A percentile compares a stretch with the other conserved stretches of the same genome.
phyloP scores from a whole-genome alignment of 225 moss, liverwort and hornwort species.

The Climacium dendroides region DNA sequence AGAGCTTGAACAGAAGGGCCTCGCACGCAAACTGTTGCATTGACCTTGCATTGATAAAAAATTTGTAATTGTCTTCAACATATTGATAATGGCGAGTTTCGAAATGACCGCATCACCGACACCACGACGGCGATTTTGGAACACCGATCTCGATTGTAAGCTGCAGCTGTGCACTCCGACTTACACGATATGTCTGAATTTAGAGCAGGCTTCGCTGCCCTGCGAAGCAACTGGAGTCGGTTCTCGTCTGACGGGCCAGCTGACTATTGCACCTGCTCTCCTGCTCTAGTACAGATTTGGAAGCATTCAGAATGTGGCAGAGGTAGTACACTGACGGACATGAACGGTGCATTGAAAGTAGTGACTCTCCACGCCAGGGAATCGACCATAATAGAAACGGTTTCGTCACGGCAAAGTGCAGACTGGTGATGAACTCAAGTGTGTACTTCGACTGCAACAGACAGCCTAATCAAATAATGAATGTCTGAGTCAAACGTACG shows the following conservation, averaged over 20 bases:
- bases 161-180: neutral
- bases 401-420: neutral
- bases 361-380: neutral
- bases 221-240: neutral
- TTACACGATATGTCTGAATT: neutral
- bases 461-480: neutral
- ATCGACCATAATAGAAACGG: neutral
- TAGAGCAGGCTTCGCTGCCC: neutral
- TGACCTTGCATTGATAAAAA: neutral
- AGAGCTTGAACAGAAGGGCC: neutral
- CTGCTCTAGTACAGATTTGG: neutral
- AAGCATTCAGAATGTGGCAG: neutral
- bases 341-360: neutral
- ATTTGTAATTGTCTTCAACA: neutral
- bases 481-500: neutral
- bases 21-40: neutral
- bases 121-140: neutral
- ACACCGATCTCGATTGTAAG: neutral
- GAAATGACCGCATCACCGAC: neutral
- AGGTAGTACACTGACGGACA: neutral
- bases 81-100: neutral
- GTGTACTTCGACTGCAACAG: neutral
- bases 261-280: neutral
- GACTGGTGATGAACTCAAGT: neutral
- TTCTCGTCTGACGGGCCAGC: neutral